Conservation (phyloP, 805 yeast genomes). For the Monosporozyma unispora region DNA sequence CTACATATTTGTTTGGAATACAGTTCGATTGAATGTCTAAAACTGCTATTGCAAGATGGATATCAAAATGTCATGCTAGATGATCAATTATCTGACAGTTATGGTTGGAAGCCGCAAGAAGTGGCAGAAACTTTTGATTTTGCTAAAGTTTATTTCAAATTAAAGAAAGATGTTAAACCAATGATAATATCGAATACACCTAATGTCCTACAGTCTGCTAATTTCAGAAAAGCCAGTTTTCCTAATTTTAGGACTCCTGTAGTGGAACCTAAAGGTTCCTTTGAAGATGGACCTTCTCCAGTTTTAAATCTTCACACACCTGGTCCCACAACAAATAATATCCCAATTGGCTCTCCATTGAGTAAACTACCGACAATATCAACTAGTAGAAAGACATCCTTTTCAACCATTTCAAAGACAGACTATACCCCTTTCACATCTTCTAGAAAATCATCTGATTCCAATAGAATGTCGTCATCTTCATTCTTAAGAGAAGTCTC, state of each 20-base stretch:
- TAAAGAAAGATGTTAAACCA: conserved; percentile 17
- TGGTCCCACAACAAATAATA: neutral
- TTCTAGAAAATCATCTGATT: conserved; percentile 5
- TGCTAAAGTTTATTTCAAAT: conserved; percentile 33
- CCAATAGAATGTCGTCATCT: conserved; percentile 1
- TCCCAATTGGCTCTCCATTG: conserved; percentile 1
- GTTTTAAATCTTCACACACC: conserved; percentile 19
- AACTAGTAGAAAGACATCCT: conserved; percentile 19
- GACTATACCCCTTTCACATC: conserved; percentile 12
- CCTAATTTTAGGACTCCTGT: conserved; percentile 23
- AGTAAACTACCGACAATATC: conserved; percentile 14
- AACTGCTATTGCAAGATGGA: conserved; percentile 37
- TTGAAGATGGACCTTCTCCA: conserved; percentile 27
- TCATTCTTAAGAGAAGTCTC: neutral
- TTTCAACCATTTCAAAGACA: conserved; percentile 11
- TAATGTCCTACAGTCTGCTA: neutral
- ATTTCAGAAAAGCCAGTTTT: conserved; percentile 11
- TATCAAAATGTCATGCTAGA: conserved; percentile 27
- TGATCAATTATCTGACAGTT: conserved; percentile 36
- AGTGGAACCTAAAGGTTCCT: conserved; percentile 16
- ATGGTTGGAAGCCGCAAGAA: conserved; percentile 62
- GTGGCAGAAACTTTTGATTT: conserved; percentile 47
- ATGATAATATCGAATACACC: conserved; percentile 5
- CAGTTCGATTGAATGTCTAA: conserved; percentile 51
- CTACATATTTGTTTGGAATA: conserved; percentile 73